These are phyloP conservation scores for Candida silvicultrix DNA, from an alignment of 805 yeast species.

Conservation along the genomic window DNA sequence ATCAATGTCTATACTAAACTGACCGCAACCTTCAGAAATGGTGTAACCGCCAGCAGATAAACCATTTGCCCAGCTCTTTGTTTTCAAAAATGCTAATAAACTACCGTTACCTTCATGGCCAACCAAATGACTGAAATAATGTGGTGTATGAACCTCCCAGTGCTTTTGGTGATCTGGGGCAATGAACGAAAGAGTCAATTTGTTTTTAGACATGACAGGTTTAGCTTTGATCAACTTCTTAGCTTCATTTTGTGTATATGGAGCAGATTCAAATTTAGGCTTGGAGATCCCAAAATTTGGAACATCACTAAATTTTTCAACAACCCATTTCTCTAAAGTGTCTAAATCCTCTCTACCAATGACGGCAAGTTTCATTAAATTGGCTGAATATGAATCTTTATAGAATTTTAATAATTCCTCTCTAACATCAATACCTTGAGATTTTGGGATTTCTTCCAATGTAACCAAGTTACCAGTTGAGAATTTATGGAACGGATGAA, in stretches of 20 bases:
- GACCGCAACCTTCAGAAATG: slow-evolving; percentile 59
- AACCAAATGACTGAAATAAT: slow-evolving; percentile 70
- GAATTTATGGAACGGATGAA: slow-evolving; percentile 82
- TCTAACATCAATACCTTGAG: slow-evolving; percentile 65
- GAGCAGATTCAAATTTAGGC: slow-evolving; percentile 34
- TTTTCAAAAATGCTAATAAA: slow-evolving; percentile 60
- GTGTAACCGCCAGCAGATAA: slow-evolving; percentile 68
- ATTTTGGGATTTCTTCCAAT: slow-evolving; percentile 57
- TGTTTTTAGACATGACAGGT: slow-evolving; percentile 78
- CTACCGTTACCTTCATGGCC: slow-evolving; percentile 96
- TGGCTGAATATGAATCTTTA: slow-evolving; percentile 67
- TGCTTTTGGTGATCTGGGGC: slow-evolving; percentile 69
- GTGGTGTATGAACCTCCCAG: slow-evolving; percentile 67
- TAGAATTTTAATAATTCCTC: slow-evolving; percentile 77
- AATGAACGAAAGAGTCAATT: slow-evolving; percentile 59
- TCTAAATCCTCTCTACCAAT: slow-evolving; percentile 78
- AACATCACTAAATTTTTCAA: slow-evolving; percentile 56
- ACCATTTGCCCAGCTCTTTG: slow-evolving; percentile 71
- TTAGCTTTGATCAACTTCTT: slow-evolving; percentile 55
- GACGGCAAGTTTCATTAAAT: slow-evolving; percentile 81
- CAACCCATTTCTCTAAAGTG: slow-evolving; percentile 65
- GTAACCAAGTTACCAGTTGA: slow-evolving; percentile 86
- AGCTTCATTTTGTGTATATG: slow-evolving; percentile 44
- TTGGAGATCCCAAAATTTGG: slow-evolving; percentile 35
- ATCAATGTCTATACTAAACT: slow-evolving; percentile 66